phyloP scores from a whole-genome alignment of 129 eudicot genomes.

The Artemisia tridentata region DNA sequence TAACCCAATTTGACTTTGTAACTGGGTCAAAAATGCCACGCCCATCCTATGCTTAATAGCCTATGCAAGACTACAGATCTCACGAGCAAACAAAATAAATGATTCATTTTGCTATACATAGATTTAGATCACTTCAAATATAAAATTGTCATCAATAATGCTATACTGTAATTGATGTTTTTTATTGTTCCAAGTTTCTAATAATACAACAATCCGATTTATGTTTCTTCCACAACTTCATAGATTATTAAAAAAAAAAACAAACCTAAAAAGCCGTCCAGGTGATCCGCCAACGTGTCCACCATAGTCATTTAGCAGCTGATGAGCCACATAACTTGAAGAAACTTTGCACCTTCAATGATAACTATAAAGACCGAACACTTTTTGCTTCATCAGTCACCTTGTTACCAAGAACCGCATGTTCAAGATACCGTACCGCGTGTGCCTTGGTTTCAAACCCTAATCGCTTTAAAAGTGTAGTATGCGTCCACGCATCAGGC shows the following conservation, averaged over 20 bases:
- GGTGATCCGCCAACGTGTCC: conserved; percentile 18
- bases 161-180: no score
- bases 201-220: not conserved
- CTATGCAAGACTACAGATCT: conserved; percentile 2
- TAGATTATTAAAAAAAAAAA: not conserved
- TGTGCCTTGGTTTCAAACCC: conserved; percentile 34
- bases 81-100: not conserved
- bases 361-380: conserved; percentile 23
- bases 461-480: conserved; percentile 52
- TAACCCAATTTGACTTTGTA: not conserved
- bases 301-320: conserved; percentile 24
- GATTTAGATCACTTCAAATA: not conserved
- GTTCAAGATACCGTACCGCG: conserved; percentile 50
- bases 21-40: not conserved
- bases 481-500: conserved; percentile 62
- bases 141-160: no score
- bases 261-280: conserved; percentile 21
- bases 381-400: conserved; percentile 28
- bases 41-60: not conserved
- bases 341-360: conserved; percentile 14
- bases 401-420: conserved; percentile 39
- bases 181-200: not conserved
- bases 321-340: conserved; percentile 25
- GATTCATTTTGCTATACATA: not conserved
- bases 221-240: not conserved